These are phyloP conservation scores for Monilinia vaccinii-corymbosi DNA, from an alignment of 2,329 filamentous ascomycete species.

Conservation along the genomic window DNA sequence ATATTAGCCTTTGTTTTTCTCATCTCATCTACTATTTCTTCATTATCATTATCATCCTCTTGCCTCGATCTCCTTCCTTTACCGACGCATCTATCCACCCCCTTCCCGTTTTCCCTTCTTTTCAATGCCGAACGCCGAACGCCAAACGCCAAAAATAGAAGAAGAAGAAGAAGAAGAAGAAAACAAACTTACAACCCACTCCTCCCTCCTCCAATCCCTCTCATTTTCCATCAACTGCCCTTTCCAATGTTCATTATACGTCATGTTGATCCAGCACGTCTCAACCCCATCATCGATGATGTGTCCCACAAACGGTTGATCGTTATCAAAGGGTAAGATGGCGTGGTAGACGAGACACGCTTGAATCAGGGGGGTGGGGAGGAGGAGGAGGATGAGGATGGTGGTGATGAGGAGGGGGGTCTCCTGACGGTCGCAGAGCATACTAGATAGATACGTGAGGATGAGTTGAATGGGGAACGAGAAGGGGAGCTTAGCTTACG, in stretches of 20 bases:
- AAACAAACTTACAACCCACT: not conserved
- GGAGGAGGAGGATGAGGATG: not conserved
- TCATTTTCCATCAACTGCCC: constrained; percentile 3
- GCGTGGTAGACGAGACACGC: constrained; percentile 16
- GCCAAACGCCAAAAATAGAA: not conserved
- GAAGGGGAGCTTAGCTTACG: no score
- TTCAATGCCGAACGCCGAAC: no score
- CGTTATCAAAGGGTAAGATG: constrained; percentile 10
- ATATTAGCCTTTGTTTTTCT: not conserved
- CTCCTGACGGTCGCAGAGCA: not conserved
- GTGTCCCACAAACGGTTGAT: constrained; percentile 11
- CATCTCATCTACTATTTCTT: not conserved
- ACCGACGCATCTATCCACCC: not conserved
- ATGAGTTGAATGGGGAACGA: no score
- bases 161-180: not conserved
- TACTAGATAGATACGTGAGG: not conserved
- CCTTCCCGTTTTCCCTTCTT: not conserved
- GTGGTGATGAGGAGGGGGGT: not conserved
- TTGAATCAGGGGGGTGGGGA: not conserved
- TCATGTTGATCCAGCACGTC: constrained; percentile 15
- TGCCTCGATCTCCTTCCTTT: not conserved
- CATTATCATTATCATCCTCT: not conserved
- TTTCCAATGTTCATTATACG: constrained; percentile 10
- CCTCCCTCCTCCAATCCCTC: not conserved
- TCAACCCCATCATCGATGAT: constrained; percentile 14